Evolutionary conservation across 306 rosid species (phyloP), one percentile per base, ranked within the genome.

Genomic region (Oxytropis ochrocephala): DNA sequence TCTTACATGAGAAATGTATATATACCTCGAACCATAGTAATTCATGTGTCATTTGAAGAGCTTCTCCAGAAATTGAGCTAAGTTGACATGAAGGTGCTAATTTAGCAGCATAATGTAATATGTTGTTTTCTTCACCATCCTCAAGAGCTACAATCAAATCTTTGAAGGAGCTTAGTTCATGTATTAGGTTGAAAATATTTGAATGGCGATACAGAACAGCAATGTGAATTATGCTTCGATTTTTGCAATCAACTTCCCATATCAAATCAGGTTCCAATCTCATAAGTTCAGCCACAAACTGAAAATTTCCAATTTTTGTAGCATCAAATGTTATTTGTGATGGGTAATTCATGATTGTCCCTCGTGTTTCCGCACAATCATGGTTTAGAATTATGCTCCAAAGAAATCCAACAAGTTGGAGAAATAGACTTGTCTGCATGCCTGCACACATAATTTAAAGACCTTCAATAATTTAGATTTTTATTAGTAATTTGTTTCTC

Each of bases 11-110:
- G 17, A 18, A 9, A 24, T 4, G 8, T 32, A 12, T 0, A 38
- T 3, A 29, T 82, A 82, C 83, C 86, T 82, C 69, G 8, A 82
- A 82, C 86, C 86, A 82, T 35, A 69, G 64, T 11, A 78, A 12
- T 58, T 82, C 86, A 43, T 50, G 75, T 27, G 72, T 56, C 86
- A 82, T 82, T 43, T 82, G 86, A 51, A 78, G 78, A 16, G 83
- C 86, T 41, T 51, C 72, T 42, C 86, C 86, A 0, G 77, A 69
- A 51, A 82, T 62, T 8, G 51, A 24, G 24, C 42, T 53, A 47
- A 82, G 86, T 17, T 61, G 70, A 53, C 46, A 1, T 5, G 54
- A 7, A 12, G 83, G 86, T 69, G 85, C 57, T 48, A 78, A 64
- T 33, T 56, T 73, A 57, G 86, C 83, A 35, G 83, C 83, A 29